These are phyloP conservation scores for Onygenales sp. DNA, from an alignment of 2,329 filamentous ascomycete species.

Conservation along the genomic window DNA sequence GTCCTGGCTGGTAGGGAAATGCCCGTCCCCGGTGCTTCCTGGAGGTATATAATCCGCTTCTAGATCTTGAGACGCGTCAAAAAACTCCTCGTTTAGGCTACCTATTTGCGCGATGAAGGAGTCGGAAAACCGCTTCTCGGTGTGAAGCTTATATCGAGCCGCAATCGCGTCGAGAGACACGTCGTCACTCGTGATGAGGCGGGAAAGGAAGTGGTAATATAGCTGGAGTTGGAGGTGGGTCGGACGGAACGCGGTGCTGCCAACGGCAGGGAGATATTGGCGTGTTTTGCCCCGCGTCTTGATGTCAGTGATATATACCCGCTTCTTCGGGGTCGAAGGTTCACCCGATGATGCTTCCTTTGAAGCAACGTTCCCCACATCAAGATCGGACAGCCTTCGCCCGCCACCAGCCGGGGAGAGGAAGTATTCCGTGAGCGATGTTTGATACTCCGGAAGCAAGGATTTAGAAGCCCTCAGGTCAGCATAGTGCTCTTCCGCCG, in stretches of 20 bases:
- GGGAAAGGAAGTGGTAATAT: constrained; percentile 75
- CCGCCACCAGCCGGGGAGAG: constrained; percentile 28
- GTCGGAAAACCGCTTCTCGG: constrained; percentile 61
- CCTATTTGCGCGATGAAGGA: constrained; percentile 67
- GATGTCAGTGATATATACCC: constrained; percentile 73
- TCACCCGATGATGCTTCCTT: constrained; percentile 7
- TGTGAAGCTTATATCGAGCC: constrained; percentile 59
- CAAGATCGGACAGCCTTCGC: constrained; percentile 24
- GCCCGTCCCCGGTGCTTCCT: constrained; percentile 10
- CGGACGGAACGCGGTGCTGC: constrained; percentile 56
- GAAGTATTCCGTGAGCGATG: constrained; percentile 37
- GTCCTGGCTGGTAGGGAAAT: constrained; percentile 27
- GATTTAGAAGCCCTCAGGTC: constrained; percentile 25
- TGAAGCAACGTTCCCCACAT: constrained; percentile 10
- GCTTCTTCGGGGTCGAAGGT: constrained; percentile 9
- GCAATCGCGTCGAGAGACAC: constrained; percentile 63
- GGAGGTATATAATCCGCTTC: constrained; percentile 17
- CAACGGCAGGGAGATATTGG: constrained; percentile 49
- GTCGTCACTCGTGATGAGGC: constrained; percentile 56
- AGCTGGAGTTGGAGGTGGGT: constrained; percentile 81
- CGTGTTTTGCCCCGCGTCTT: constrained; percentile 61
- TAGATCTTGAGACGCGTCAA: constrained; percentile 35
- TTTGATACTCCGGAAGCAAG: constrained; percentile 34
- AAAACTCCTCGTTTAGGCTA: constrained; percentile 57
- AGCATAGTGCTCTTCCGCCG: constrained; percentile 37